Evolutionary conservation across 768 basidiomycete genomes (phyloP), one percentile per base, ranked within the genome.

Genomic region (Suillus brevipes): DNA sequence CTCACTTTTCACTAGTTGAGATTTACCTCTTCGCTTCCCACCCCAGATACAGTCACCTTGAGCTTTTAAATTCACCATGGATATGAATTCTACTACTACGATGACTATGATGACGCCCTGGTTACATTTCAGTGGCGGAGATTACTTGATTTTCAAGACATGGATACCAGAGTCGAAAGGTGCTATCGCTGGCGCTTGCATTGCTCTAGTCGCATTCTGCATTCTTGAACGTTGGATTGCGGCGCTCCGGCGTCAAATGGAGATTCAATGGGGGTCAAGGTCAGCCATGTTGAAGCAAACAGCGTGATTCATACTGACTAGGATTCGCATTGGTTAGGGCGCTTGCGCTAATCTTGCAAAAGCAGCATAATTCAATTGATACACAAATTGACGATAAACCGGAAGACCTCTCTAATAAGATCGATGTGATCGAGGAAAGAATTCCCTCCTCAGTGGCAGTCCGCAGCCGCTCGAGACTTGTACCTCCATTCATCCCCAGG

Each of bases 151-250:
- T 75, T 95, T 95, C 79, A 68, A 85, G 64, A 77, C 82, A 2
- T 91, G 90, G 89, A 77, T 74, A 6, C 94, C 95, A 0, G 82
- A 82, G 3, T 88, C 91, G 0, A 67, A 78, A 7, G 93, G 90
- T 25, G 88, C 89, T 0, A 84, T 93, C 42, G 85, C 85, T 25
- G 94, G 91, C 0, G 89, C 92, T 45, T 91, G 88, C 72, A 81
- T 96, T 63, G 88, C 83, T 0, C 79, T 96, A 25, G 79, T 90
- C 69, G 43, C 89, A 40, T 78, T 95, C 40, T 87, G 87, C 8
- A 70, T 94, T 12, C 78, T 90, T 43, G 92, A 95, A 58, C 81
- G 94, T 66, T 88, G 85, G 76, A 74, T 96, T 50, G 74, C 83
- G 20, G 89, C 88, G 0, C 77, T 83, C 62, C 81, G 89, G 20